Conservation (phyloP, 805 yeast species). For the Wickerhamiella spandovensis region DNA sequence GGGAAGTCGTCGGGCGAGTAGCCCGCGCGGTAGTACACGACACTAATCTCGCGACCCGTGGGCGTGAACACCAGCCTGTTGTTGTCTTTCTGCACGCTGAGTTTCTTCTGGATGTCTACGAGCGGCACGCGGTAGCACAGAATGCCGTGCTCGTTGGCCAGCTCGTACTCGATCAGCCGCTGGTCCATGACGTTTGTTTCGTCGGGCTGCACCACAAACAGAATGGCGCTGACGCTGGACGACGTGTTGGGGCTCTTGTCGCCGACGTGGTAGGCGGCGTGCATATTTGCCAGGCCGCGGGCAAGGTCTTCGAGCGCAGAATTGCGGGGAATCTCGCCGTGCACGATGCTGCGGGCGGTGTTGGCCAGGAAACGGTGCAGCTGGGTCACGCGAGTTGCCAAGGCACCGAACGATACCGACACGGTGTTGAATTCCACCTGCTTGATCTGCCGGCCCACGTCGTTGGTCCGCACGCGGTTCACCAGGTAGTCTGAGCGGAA, state of each 20-base stretch:
- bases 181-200: constrained; percentile 92
- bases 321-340: constrained; percentile 47
- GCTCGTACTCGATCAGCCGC: constrained; percentile 61
- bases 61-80: constrained; percentile 36
- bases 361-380: constrained; percentile 47
- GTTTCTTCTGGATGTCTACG: constrained; percentile 37
- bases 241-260: constrained; percentile 6
- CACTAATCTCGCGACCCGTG: constrained; percentile 61
- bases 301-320: constrained; percentile 52
- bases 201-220: constrained; percentile 69
- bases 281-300: constrained; percentile 55
- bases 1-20: constrained; percentile 76
- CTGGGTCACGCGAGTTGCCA: constrained; percentile 66
- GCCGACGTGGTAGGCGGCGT: constrained; percentile 33
- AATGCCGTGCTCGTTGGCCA: constrained; percentile 43
- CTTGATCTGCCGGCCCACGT: constrained; percentile 42
- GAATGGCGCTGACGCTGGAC: constrained; percentile 25
- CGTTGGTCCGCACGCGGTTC: constrained; percentile 27
- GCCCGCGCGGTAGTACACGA: constrained; percentile 83
- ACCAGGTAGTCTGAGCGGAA: constrained; percentile 86
- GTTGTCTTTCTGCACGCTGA: constrained; percentile 24
- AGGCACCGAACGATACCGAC: constrained; percentile 88
- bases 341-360: constrained; percentile 24
- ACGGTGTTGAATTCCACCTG: constrained; percentile 96
- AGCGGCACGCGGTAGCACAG: constrained; percentile 55